Evolutionary conservation across 2,329 filamentous ascomycete species (phyloP), one percentile per base, ranked within the genome.

Genomic region (Pyrenophora teres): DNA sequence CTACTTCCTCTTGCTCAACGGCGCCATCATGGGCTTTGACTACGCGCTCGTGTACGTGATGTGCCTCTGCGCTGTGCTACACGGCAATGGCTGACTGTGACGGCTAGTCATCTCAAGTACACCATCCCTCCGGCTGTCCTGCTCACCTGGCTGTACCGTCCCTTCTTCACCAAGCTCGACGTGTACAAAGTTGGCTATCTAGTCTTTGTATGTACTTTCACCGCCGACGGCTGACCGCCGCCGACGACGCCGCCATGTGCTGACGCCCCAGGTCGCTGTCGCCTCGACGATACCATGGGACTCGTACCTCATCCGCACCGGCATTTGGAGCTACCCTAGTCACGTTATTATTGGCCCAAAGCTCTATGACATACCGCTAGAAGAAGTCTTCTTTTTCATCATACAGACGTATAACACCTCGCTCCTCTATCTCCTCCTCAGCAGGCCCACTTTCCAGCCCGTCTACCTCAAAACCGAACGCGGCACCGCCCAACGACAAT

Each of bases 351-450:
- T 87, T 31, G 88, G 88, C 0, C 79, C 79, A 0, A 86, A 78
- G 1, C 67, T 89, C 13, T 83, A 83, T 62, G 76, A 77, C n/a
- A 88, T 91, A 15, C 88, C 88, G 0, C 70, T 81, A 4, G 88
- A 91, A 64, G 88, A 91, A 68, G 72, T 90, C 4, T 90, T 90
- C 74, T 91, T 91, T 78, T 91, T 91, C 68, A 73, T 89, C 16
- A 83, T 91, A 19, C 88, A 91, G 72, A 90, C 88, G 1, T 90
- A 89, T 71, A 88, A 84, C 64, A 89, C 87, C 0, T 81, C 83
- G 0, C 73, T 90, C 42, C 68, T 91, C 7, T 91, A 90, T 63
- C 77, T 89, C 8, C 72, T 90, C 1, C 69, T 87, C 16, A 89
- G 81, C 72, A 89, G 88, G 68, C 79, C 84, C 0, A 78, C 80